Percentiles rank a stretch among this genome's conserved stretches.
phyloP scores from a whole-genome alignment of 352 stramenopile genomes.

The Phytophthora pinifolia region DNA sequence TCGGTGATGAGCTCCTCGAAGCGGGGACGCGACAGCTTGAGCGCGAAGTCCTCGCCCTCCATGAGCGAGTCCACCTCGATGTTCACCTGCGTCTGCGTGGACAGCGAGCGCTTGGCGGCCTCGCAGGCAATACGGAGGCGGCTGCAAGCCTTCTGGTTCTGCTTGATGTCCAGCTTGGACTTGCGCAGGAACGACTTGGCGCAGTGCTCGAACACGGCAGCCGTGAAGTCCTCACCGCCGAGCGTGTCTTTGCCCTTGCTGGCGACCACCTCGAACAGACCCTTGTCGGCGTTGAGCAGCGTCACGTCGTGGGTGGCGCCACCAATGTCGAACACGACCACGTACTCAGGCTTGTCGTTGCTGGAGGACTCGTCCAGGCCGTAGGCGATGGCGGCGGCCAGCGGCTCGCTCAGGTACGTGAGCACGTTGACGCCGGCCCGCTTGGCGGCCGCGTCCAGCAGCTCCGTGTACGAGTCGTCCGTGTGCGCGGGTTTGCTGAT shows the following conservation, averaged over 20 bases:
- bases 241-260: slow-evolving; percentile 96
- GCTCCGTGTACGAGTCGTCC: slow-evolving; percentile 70
- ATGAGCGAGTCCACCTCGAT: slow-evolving; percentile 98
- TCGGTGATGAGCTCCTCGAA: slow-evolving; percentile 96
- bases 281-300: slow-evolving; percentile 96
- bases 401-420: slow-evolving; percentile 97
- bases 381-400: slow-evolving; percentile 98
- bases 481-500: slow-evolving; percentile 77
- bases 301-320: slow-evolving; percentile 97
- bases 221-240: slow-evolving; percentile 97
- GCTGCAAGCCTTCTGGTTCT: slow-evolving; percentile 94
- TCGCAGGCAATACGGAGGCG: slow-evolving; percentile 96
- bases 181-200: slow-evolving; percentile 95
- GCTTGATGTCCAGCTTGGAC: slow-evolving; percentile 92
- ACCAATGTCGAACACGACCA: slow-evolving; percentile 98
- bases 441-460: slow-evolving; percentile 79
- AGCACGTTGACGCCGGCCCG: slow-evolving; percentile 95
- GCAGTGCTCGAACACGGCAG: slow-evolving; percentile 96
- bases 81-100: slow-evolving; percentile 94
- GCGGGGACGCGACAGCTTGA: slow-evolving; percentile 95
- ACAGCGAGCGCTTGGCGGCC: slow-evolving; percentile 96
- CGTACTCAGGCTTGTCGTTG: slow-evolving; percentile 90
- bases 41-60: slow-evolving; percentile 96
- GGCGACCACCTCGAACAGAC: slow-evolving; percentile 97
- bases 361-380: slow-evolving; percentile 94